Conservation (phyloP, 805 yeast species). For the Pichia kluyveri region DNA sequence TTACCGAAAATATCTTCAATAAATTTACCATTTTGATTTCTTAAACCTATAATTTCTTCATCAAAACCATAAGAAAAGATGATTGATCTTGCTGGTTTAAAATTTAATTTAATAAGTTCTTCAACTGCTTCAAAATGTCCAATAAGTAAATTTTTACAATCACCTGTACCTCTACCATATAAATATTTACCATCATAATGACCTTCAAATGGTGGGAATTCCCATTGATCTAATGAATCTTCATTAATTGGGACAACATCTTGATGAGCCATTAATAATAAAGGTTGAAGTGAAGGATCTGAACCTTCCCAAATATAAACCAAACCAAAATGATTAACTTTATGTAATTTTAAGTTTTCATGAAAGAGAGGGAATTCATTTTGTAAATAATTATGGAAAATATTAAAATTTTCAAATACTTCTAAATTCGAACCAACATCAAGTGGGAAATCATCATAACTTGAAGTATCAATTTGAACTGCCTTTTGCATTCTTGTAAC, state of each 20-base stretch:
- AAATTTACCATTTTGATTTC: slow-evolving; percentile 28
- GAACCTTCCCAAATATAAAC: slow-evolving; percentile 38
- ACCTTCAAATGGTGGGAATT: slow-evolving; percentile 30
- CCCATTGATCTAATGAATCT: slow-evolving; percentile 32
- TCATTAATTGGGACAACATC: slow-evolving; percentile 43
- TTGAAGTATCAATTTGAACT: slow-evolving; percentile 55
- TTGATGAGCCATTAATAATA: slow-evolving; percentile 41
- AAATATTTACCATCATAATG: slow-evolving; percentile 29
- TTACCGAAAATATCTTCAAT: slow-evolving; percentile 32
- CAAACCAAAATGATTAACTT: slow-evolving; percentile 36
- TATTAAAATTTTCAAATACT: slow-evolving; percentile 30
- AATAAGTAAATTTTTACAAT: slow-evolving; percentile 35
- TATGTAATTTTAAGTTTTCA: slow-evolving; percentile 25
- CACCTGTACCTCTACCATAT: slow-evolving; percentile 34
- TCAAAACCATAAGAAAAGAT: slow-evolving; percentile 42
- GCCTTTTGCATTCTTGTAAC: slow-evolving; percentile 46
- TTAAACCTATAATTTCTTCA: slow-evolving; percentile 36
- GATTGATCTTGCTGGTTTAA: slow-evolving; percentile 35
- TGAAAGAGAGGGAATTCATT: slow-evolving; percentile 34
- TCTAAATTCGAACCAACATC: slow-evolving; percentile 39
- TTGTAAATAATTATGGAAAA: slow-evolving; percentile 32
- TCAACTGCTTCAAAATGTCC: slow-evolving; percentile 30
- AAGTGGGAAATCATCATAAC: slow-evolving; percentile 43
- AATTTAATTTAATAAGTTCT: slow-evolving; percentile 23
- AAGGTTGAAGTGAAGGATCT: slow-evolving; percentile 29